These are phyloP conservation scores for Porphyrellus cyaneotinctus DNA, from an alignment of 768 basidiomycete species.

Conservation along the genomic window DNA sequence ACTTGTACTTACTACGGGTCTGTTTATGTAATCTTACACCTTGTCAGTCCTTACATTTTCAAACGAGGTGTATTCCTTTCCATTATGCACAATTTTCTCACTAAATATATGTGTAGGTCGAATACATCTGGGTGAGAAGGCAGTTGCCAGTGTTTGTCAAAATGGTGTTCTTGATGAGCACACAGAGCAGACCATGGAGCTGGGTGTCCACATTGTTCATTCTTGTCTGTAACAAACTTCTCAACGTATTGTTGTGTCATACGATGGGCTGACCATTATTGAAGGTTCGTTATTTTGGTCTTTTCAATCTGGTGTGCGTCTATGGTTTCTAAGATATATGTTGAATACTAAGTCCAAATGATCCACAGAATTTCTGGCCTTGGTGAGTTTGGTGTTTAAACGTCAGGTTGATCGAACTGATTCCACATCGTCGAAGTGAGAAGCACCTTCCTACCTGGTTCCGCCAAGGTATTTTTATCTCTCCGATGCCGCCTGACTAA, in stretches of 20 bases:
- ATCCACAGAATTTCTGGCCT: background rate
- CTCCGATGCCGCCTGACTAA: background rate
- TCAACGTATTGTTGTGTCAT: background rate
- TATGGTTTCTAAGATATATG: background rate
- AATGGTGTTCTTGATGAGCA: background rate
- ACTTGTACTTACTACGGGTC: too few species aligned
- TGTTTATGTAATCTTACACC: too few species aligned
- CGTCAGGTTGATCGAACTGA: background rate
- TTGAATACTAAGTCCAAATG: background rate
- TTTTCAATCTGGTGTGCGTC: constrained; percentile 2
- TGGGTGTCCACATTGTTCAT: constrained; percentile 4
- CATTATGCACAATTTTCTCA: too few species aligned
- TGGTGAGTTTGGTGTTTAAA: background rate
- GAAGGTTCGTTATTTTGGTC: background rate
- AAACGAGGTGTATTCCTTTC: constrained; percentile 12
- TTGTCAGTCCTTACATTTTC: constrained; percentile 9
- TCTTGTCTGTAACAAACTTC: background rate
- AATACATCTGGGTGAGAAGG: constrained; percentile 10
- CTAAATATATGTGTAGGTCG: too few species aligned
- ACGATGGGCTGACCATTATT: background rate
- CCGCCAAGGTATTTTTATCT: background rate
- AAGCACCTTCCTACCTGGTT: background rate
- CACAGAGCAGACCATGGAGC: constrained; percentile 5
- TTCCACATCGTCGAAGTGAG: background rate
- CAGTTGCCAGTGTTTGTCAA: background rate